Percentiles rank a stretch among this genome's conserved stretches.
Evolutionary conservation across 2,329 filamentous ascomycete species (phyloP).

Genomic region (Xylariaceae sp.): DNA sequence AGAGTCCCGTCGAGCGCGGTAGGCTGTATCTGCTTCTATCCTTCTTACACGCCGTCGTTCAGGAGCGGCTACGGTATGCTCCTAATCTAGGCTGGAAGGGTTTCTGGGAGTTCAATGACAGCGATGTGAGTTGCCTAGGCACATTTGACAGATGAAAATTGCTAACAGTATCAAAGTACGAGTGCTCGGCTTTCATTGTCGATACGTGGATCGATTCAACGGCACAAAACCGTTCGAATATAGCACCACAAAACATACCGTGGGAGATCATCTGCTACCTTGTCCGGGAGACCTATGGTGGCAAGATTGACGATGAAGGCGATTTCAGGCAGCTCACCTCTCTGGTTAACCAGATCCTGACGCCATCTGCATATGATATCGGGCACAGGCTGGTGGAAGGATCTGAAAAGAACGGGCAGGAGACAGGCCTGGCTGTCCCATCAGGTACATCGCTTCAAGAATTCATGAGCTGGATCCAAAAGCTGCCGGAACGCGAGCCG

Average conservation of each 20-base stretch:
- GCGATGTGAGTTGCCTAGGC: conserved; percentile 69
- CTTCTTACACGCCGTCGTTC: conserved; percentile 92
- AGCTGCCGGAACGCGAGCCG: conserved; percentile 88
- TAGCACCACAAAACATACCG: conserved; percentile 88
- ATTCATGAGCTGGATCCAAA: conserved; percentile 88
- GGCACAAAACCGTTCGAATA: conserved; percentile 81
- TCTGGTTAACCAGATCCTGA: conserved; percentile 75
- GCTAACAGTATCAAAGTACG: conserved; percentile 59
- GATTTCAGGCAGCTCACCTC: conserved; percentile 72
- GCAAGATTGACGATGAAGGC: conserved; percentile 88
- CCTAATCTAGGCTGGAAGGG: conserved; percentile 95
- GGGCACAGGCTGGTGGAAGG: conserved; percentile 83
- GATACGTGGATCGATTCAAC: conserved; percentile 88
- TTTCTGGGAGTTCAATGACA: conserved; percentile 99
- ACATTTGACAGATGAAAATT: not conserved
- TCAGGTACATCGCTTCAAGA: conserved; percentile 76
- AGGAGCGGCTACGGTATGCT: conserved; percentile 90
- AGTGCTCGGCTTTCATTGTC: conserved; percentile 94
- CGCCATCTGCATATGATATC: conserved; percentile 84
- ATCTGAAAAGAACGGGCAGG: conserved; percentile 50
- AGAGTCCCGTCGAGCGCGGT: conserved; percentile 84
- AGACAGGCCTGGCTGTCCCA: conserved; percentile 67
- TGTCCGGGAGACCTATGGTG: conserved; percentile 91
- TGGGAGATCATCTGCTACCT: conserved; percentile 94
- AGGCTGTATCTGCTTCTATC: conserved; percentile 86